phyloP scores from a whole-genome alignment of 169 alveolate genomes.

The Plasmodium inui region DNA sequence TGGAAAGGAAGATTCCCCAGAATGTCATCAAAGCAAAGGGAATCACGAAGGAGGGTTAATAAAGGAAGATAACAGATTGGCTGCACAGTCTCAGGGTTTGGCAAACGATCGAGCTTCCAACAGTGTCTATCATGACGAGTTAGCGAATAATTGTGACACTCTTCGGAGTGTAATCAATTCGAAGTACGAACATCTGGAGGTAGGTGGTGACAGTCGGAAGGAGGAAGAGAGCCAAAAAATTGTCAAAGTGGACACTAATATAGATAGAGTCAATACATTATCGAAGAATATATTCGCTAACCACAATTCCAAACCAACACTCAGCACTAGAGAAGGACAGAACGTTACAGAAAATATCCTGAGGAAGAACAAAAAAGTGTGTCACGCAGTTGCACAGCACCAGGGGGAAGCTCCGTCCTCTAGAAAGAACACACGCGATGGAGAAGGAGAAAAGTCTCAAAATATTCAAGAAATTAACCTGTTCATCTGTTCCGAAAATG shows the following conservation, averaged over 20 bases:
- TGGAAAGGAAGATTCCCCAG: neutral
- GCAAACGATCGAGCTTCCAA: neutral
- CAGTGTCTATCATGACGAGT: neutral
- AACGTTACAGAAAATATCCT: neutral
- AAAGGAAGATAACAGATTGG: neutral
- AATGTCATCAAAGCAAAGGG: neutral
- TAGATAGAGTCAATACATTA: neutral
- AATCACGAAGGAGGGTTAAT: neutral
- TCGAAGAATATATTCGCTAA: neutral
- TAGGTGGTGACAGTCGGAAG: neutral
- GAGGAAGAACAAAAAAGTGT: neutral
- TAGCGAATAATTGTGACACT: neutral
- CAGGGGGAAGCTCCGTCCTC: neutral
- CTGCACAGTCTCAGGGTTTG: neutral
- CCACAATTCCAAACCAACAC: neutral
- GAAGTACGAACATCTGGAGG: neutral
- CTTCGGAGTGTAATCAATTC: neutral
- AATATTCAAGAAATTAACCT: constrained; percentile 10
- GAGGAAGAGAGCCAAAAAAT: neutral
- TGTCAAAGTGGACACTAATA: neutral
- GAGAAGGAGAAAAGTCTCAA: neutral
- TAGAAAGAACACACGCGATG: neutral
- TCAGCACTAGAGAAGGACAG: neutral
- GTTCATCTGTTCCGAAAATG: constrained; percentile 44
- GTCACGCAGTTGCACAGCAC: neutral